phyloP scores from a whole-genome alignment of 257 asterid genomes.

The Plantago major region DNA sequence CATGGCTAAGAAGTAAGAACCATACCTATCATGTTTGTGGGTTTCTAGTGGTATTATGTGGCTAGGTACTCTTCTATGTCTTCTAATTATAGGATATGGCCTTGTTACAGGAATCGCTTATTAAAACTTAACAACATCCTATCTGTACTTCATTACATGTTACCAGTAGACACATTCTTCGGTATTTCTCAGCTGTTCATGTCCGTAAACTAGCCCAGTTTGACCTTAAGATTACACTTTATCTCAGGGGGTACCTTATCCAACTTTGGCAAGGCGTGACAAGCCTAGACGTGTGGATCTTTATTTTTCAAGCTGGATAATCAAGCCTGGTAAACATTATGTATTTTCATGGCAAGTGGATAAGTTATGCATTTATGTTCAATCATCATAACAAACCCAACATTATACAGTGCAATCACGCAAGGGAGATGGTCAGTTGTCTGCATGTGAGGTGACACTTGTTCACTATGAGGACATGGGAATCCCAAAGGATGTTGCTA shows the following conservation, averaged over 20 bases:
- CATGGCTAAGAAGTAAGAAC: no score
- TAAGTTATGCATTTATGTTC: neutral
- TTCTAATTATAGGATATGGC: no score
- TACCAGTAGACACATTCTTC: no score
- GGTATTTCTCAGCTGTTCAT: no score
- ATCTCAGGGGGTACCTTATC: conserved; percentile 68
- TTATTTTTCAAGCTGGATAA: conserved; percentile 92
- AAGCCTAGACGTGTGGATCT: conserved; percentile 89
- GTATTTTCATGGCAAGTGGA: neutral
- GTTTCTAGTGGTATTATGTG: no score
- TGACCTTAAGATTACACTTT: no score
- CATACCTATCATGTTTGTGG: no score
- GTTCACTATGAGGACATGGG: conserved; percentile 97
- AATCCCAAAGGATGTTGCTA: conserved; percentile 89
- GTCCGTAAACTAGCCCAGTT: no score
- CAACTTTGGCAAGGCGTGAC: conserved; percentile 63
- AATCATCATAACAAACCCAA: neutral
- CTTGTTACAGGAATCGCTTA: no score
- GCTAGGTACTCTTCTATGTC: no score
- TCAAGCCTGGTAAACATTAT: conserved; percentile 44
- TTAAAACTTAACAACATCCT: no score
- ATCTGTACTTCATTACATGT: no score
- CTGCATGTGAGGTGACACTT: conserved; percentile 85
- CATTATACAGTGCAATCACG: conserved; percentile 59
- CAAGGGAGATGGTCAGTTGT: conserved; percentile 60